Base-by-base conservation (phyloP, 441 rosid species). In the Eutrema salsugineum region DNA sequence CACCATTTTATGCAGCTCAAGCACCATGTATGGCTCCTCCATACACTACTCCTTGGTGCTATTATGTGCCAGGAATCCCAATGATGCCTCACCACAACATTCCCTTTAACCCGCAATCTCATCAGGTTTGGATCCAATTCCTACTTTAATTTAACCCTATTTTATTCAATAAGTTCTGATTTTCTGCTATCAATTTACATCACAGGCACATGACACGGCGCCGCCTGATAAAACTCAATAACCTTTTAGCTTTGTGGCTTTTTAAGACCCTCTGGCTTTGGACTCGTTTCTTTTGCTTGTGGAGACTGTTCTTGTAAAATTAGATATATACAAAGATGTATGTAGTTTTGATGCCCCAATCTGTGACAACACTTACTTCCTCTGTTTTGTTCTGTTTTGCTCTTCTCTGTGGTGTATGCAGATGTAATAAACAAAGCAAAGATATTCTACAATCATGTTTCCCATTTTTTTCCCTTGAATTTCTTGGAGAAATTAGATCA, bases 11-110 rank as follows among this genome's bases (percentile, higher is more conserved):
- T 22, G 27, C 4, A 24, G 27, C 27, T 24, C 27, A 24, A 24
- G 24, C 24, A 22, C 27, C 27, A 24, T 24, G 27, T 24, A 24
- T 24, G 27, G 27, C 27, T 24, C 27, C 27, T 24, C 27, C 27
- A 28, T 57, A 66, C 50, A 39, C 50, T 3, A 16, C 22, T 68
- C 72, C 53, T 54, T 68, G 68, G 68, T 38, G 68, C 27, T 74
- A 67, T 60, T 67, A 67, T 67, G 3, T 63, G 1, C 68, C 63
- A 11, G 12, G 40, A 11, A 20, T 30, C 36, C 62, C 62, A 39
- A 27, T 24, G 27, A 24, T 24, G 27, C 56, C 55, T 58, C 62
- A 20, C 5, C 68, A 73, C 49, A 40, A 66, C 11, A 58, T 73
- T 7, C 20, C 57, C 1, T 11, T 32, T 51, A 39, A 49, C 30